A percentile compares a stretch with the other conserved stretches of the same genome.
phyloP scores from a whole-genome alignment of 164 flowering plant genomes.

The Tetrastigma voinierianum region DNA sequence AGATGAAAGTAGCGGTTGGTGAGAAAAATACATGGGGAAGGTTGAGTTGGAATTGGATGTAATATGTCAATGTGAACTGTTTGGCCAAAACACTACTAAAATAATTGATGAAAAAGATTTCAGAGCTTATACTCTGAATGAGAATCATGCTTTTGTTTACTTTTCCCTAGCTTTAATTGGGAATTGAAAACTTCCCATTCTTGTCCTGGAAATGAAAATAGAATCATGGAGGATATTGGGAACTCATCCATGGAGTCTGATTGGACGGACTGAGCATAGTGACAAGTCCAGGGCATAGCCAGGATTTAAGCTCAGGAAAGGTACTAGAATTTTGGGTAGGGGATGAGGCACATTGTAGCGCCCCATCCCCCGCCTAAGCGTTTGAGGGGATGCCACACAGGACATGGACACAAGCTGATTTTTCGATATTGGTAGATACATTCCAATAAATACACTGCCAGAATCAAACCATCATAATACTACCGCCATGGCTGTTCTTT shows the following conservation, averaged over 20 bases:
- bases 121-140: background rate
- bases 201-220: background rate
- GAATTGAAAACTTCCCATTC: no score
- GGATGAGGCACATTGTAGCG: no score
- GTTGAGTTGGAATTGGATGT: background rate
- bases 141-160: background rate
- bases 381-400: no score
- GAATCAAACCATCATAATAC: no score
- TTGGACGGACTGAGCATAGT: background rate
- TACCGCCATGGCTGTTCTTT: no score
- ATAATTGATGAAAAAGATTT: background rate
- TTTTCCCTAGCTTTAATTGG: background rate
- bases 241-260: background rate
- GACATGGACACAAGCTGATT: no score
- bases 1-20: constrained; percentile 1
- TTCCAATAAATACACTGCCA: no score
- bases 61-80: background rate
- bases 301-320: no score
- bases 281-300: no score
- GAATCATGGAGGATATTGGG: background rate
- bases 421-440: no score
- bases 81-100: background rate
- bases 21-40: background rate
- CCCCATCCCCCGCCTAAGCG: no score
- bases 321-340: no score